Conservation (phyloP, 441 rosid species). For the Erodium chrysanthum region DNA sequence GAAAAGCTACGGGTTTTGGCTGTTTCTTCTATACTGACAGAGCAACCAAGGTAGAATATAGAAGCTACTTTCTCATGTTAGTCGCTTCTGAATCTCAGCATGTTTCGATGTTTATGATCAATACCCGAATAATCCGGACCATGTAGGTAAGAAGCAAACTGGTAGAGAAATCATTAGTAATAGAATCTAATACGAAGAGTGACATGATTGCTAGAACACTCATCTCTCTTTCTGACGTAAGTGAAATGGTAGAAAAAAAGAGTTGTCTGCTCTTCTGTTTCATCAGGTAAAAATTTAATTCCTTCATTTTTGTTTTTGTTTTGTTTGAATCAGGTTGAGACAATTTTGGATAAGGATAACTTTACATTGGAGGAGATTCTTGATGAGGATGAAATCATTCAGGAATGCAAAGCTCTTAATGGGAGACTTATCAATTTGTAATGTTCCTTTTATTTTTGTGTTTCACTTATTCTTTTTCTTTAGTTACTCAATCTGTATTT, state of each 20-base stretch:
- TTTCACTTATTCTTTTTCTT: background rate
- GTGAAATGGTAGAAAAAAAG: background rate
- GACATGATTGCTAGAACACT: background rate
- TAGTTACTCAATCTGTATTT: background rate
- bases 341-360: slow-evolving; percentile 73
- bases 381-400: slow-evolving; percentile 92
- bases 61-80: no score
- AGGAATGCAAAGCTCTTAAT: slow-evolving; percentile 89
- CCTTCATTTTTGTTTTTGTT: background rate
- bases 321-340: slow-evolving; percentile 50
- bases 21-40: no score
- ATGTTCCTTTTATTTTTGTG: slow-evolving; percentile 14
- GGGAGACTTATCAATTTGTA: slow-evolving; percentile 86
- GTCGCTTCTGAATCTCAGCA: background rate
- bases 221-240: background rate
- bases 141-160: background rate
- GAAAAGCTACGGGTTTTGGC: no score
- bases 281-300: background rate
- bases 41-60: no score
- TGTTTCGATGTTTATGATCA: background rate
- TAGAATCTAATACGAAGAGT: background rate
- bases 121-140: background rate
- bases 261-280: background rate
- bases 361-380: slow-evolving; percentile 86
- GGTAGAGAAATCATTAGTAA: background rate